Evolutionary conservation across 352 stramenopile species (phyloP), one percentile per base, ranked within the genome.

Genomic region (Phytophthora citricola): DNA sequence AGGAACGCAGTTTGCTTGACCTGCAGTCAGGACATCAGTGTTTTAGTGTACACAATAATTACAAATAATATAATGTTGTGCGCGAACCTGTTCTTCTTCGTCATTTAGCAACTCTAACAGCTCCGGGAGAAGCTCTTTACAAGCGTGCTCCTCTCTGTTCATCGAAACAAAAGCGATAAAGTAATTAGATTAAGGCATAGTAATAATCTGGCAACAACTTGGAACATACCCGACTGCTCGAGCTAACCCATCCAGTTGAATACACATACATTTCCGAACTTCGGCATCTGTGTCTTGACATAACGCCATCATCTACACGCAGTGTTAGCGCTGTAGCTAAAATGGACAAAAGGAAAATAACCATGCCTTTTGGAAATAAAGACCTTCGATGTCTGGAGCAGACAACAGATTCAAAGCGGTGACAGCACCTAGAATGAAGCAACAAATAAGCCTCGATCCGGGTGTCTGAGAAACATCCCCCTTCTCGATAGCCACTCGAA

Each of bases 241-340:
- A 26, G 85, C 87, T 4, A 94, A 61, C 0, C 78, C 83, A 57
- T 94, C 87, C 11, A 94, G 59, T 53, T 94, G 87, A 53, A 94
- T 81, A 49, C 87, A 93, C 87, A 94, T 94, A 58, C 81, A 93
- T 56, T 74, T 87, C 24, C 87, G 85, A 26, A 94, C 83, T 69
- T 94, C 87, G 10, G 85, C 82, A 43, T 94, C 87, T 4, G 87
- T 94, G 45, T 94, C 87, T 77, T 94, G 87, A 44, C 87, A 94
- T 27, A 94, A 58, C 0, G 77, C 80, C 79, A 94, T 92, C 87
- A 93, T 94, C 85, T 94, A 74, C 5, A 6, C 8, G 39, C 9
- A 65, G 15, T 36, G 31, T 36, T 14, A 36, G 31, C 3, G 14
- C 8, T 8, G 29, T 3, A 36, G 31, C 31, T 14, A 36, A 4